Percentiles rank a stretch among this genome's conserved stretches.
Conservation (phyloP, 1,284 basidiomycete genomes). For the Malassezia obtusa region DNA sequence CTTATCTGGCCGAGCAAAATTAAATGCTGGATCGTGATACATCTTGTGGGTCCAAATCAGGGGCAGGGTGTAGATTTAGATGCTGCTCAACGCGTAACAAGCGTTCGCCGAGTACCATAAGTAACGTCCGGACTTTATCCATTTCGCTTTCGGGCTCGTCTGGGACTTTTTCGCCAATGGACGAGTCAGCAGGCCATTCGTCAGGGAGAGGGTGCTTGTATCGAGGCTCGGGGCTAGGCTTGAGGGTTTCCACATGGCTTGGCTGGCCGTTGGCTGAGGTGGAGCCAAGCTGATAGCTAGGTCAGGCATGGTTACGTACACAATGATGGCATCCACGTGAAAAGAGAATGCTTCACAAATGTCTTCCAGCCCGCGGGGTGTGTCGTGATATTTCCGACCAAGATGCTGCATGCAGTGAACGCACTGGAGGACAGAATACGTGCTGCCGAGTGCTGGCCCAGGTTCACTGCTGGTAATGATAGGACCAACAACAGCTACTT, state of each 20-base stretch:
- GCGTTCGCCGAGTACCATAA: conserved; percentile 19
- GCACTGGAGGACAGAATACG: conserved; percentile 21
- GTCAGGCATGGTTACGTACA: background rate
- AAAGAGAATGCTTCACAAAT: conserved; percentile 24
- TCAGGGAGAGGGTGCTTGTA: no score
- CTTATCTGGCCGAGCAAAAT: conserved; percentile 17
- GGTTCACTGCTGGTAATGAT: conserved; percentile 18
- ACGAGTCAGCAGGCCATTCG: background rate
- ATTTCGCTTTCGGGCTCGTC: background rate
- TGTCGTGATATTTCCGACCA: conserved; percentile 25
- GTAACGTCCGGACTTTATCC: conserved; percentile 15
- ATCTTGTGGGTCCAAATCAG: background rate
- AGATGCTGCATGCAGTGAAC: conserved; percentile 18
- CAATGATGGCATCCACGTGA: conserved; percentile 17
- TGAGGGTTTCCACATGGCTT: background rate
- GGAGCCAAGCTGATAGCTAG: background rate
- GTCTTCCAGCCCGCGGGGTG: conserved; percentile 22
- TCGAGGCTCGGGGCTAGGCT: background rate
- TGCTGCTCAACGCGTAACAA: conserved; percentile 16
- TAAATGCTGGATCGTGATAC: background rate
- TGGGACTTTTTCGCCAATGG: background rate
- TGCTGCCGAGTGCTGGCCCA: conserved; percentile 22
- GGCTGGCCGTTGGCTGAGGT: background rate
- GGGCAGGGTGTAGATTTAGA: background rate
- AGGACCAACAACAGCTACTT: conserved; percentile 8